Evolutionary conservation across 2,329 filamentous ascomycete species (phyloP).

Genomic region (Trichophyton mentagrophytes): DNA sequence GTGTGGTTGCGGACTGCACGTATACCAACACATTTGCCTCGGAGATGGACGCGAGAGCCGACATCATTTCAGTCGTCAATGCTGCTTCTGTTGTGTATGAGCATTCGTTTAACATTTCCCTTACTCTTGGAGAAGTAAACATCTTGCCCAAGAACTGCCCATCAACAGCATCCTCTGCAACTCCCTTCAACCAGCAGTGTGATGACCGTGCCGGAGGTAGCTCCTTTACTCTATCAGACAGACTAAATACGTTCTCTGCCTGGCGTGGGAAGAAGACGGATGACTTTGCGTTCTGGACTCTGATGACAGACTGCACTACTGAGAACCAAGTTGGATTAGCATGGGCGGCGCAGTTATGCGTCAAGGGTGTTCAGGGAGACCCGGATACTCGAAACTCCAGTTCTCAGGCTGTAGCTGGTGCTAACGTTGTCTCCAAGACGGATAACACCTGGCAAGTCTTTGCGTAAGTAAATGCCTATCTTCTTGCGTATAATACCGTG

Average conservation of each 20-base stretch:
- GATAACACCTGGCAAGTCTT: conserved; percentile 85
- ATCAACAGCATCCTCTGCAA: conserved; percentile 49
- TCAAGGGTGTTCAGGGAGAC: conserved; percentile 8
- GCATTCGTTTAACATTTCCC: conserved; percentile 81
- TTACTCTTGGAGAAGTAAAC: conserved; percentile 76
- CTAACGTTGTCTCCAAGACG: conserved; percentile 80
- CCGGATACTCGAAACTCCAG: conserved; percentile 13
- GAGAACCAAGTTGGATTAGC: conserved; percentile 75
- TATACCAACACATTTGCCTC: conserved; percentile 62
- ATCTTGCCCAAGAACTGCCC: conserved; percentile 67
- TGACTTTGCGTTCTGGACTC: conserved; percentile 81
- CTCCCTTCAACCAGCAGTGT: conserved; percentile 78
- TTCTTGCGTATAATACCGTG: not conserved
- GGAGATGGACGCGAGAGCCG: conserved; percentile 48
- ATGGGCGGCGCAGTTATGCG: conserved; percentile 76
- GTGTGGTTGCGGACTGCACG: conserved; percentile 83
- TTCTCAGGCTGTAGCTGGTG: conserved; percentile 60
- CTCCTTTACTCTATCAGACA: conserved; percentile 53
- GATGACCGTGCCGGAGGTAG: conserved; percentile 25
- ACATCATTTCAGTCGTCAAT: conserved; percentile 76
- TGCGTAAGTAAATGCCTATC: conserved; percentile 35
- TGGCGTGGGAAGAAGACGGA: conserved; percentile 75
- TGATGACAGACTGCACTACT: conserved; percentile 68
- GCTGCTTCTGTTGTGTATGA: conserved; percentile 80
- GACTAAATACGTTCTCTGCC: conserved; percentile 73